Percentiles rank a stretch among this genome's conserved stretches.
phyloP scores from a whole-genome alignment of 1,139 yeast species.

The Geotrichum europaeum region DNA sequence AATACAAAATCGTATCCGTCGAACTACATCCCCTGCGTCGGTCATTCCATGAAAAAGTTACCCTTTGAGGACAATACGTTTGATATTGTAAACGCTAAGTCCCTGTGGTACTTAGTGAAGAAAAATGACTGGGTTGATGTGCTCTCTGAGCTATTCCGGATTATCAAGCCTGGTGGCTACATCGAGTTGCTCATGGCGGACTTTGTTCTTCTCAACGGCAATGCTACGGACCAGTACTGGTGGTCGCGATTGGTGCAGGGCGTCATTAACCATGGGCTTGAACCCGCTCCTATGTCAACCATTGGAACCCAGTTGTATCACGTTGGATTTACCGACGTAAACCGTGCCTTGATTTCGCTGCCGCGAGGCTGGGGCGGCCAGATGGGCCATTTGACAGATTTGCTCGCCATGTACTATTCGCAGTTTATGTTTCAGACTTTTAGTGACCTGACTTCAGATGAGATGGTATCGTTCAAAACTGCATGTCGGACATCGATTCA shows the following conservation, averaged over 20 bases:
- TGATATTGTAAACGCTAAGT: conserved; percentile 33
- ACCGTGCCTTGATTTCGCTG: conserved; percentile 27
- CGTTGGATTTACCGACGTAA: conserved; percentile 33
- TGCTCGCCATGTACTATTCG: conserved; percentile 28
- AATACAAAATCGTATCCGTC: conserved; percentile 25
- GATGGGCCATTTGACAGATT: conserved; percentile 32
- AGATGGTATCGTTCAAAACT: conserved; percentile 17
- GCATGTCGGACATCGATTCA: not conserved
- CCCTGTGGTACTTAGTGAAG: conserved; percentile 32
- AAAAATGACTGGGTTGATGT: conserved; percentile 35
- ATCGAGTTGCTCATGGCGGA: conserved; percentile 35
- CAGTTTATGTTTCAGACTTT: conserved; percentile 28
- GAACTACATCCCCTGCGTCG: conserved; percentile 31
- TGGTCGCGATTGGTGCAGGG: conserved; percentile 28
- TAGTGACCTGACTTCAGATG: conserved; percentile 26
- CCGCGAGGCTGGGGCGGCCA: conserved; percentile 36
- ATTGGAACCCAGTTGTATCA: conserved; percentile 26
- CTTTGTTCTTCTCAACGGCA: conserved; percentile 26
- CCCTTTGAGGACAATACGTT: conserved; percentile 37
- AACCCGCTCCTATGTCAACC: conserved; percentile 30
- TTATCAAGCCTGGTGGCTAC: conserved; percentile 40
- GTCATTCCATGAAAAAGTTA: conserved; percentile 30
- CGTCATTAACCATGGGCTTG: conserved; percentile 28
- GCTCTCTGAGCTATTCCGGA: conserved; percentile 36
- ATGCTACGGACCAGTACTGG: conserved; percentile 24